Evolutionary conservation across 2,329 filamentous ascomycete species (phyloP).

Genomic region (Colletotrichum tabaci): DNA sequence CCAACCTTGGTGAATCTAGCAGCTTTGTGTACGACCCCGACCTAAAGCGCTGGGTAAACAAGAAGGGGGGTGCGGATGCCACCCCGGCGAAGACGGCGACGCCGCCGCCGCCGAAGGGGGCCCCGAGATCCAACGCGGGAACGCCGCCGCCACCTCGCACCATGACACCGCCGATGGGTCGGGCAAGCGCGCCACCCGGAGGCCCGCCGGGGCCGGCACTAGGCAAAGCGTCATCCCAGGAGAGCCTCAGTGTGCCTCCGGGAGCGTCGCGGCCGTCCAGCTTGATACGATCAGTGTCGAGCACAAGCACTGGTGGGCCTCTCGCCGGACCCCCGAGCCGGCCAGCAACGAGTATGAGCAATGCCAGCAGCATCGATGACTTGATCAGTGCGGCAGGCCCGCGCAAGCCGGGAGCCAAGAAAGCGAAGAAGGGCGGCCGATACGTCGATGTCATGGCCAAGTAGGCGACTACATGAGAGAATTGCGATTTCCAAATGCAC

Average conservation of each 20-base stretch:
- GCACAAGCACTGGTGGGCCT: conserved; percentile 57
- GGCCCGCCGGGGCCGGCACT: conserved; percentile 45
- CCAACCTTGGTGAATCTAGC: conserved; percentile 94
- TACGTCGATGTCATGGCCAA: conserved; percentile 98
- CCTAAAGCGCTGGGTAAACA: conserved; percentile 98
- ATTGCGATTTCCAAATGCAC: conserved; percentile 25
- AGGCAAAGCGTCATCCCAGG: conserved; percentile 50
- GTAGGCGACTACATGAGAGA: conserved; percentile 47
- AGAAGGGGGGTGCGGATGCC: conserved; percentile 82
- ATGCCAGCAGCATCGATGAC: conserved; percentile 96
- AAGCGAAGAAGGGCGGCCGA: conserved; percentile 84
- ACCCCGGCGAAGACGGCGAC: conserved; percentile 73
- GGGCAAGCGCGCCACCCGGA: conserved; percentile 46
- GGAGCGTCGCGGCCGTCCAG: conserved; percentile 44
- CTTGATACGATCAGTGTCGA: conserved; percentile 65
- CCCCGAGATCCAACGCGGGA: conserved; percentile 67
- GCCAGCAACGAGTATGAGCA: conserved; percentile 87
- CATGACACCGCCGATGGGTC: conserved; percentile 49
- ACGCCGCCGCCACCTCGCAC: conserved; percentile 66
- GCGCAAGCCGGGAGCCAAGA: conserved; percentile 76
- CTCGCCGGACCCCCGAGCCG: conserved; percentile 73
- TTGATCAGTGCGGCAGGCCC: conserved; percentile 82
- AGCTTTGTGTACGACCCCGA: conserved; percentile 96
- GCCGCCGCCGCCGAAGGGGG: conserved; percentile 82
- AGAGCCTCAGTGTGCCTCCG: conserved; percentile 51